Evolutionary conservation across 2,329 filamentous ascomycete species (phyloP).

Genomic region (Apiospora sp.): DNA sequence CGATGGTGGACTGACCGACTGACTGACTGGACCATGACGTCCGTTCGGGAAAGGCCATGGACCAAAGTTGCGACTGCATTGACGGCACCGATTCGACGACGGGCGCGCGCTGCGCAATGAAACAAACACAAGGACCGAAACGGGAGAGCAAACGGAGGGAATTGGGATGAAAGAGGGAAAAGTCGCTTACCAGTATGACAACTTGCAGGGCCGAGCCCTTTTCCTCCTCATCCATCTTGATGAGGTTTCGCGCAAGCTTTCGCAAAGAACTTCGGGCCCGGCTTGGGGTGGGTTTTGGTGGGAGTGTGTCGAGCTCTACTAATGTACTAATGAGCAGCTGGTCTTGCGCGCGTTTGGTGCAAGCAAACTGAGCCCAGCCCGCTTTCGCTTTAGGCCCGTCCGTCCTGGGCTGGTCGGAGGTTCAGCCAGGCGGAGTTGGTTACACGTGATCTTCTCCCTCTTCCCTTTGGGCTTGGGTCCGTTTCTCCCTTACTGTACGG

Average conservation of each 20-base stretch:
- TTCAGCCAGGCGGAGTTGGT: conserved; percentile 19
- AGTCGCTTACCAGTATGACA: conserved; percentile 18
- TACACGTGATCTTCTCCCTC: conserved; percentile 17
- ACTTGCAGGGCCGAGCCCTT: conserved; percentile 20
- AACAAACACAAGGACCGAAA: not conserved
- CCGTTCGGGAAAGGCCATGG: not conserved
- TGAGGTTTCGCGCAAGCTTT: conserved; percentile 21
- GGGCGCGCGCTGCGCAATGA: conserved; percentile 6
- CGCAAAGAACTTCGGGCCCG: conserved; percentile 17
- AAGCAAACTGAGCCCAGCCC: conserved; percentile 15
- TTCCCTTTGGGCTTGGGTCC: not conserved
- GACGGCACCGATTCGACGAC: not conserved
- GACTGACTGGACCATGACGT: conserved; percentile 5
- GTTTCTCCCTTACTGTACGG: not conserved
- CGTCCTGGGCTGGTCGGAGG: conserved; percentile 3
- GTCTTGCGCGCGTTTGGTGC: not conserved
- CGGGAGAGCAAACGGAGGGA: not conserved
- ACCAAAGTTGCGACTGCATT: not conserved
- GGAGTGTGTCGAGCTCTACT: conserved; percentile 8
- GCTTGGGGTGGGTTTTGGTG: conserved; percentile 11
- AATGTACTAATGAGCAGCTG: conserved; percentile 12
- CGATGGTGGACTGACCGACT: not conserved
- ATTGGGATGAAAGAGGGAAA: not conserved
- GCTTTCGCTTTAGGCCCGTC: conserved; percentile 17
- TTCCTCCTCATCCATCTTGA: conserved; percentile 17